These are phyloP conservation scores for Setaria italica DNA, from an alignment of 202 grass and related monocot genomes.

Conservation along the genomic window DNA sequence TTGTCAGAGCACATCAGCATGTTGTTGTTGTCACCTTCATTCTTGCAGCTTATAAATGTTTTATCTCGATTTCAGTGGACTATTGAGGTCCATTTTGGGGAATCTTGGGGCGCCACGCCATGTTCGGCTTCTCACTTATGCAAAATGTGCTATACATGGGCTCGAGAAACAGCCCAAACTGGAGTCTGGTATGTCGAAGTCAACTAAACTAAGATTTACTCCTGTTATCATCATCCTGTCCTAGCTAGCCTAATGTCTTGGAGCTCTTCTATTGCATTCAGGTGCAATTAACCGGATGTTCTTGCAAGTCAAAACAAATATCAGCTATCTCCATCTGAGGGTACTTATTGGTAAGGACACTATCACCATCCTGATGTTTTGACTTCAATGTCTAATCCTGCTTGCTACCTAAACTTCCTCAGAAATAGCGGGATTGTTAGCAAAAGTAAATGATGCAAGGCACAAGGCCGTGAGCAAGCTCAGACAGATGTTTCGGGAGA, in stretches of 20 bases:
- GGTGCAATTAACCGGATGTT: conserved; percentile 48
- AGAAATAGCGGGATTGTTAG: conserved; percentile 47
- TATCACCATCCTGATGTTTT: background rate
- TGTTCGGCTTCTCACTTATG: conserved; percentile 84
- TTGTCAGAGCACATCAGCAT: conserved; percentile 3
- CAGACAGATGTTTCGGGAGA: conserved; percentile 44
- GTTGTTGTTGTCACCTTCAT: conserved; percentile 22
- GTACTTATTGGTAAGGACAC: conserved; percentile 61
- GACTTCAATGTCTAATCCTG: conserved; percentile 1
- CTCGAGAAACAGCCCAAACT: conserved; percentile 63
- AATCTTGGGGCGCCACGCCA: conserved; percentile 71
- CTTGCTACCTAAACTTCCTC: conserved; percentile 31
- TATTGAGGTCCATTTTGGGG: conserved; percentile 85
- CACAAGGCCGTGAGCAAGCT: conserved; percentile 47
- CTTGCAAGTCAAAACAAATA: conserved; percentile 55
- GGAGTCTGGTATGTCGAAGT: conserved; percentile 48
- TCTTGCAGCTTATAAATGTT: conserved; percentile 41
- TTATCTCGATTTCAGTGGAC: conserved; percentile 60
- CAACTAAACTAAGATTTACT: background rate
- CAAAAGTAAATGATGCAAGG: conserved; percentile 49
- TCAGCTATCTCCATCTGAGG: conserved; percentile 68
- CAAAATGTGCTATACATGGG: conserved; percentile 79
- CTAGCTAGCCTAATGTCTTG: conserved; percentile 10
- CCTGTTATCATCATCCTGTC: background rate
- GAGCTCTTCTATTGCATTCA: conserved; percentile 44